These are phyloP conservation scores for Scheffersomyces lignosus DNA, from an alignment of 805 yeast species.

Conservation along the genomic window DNA sequence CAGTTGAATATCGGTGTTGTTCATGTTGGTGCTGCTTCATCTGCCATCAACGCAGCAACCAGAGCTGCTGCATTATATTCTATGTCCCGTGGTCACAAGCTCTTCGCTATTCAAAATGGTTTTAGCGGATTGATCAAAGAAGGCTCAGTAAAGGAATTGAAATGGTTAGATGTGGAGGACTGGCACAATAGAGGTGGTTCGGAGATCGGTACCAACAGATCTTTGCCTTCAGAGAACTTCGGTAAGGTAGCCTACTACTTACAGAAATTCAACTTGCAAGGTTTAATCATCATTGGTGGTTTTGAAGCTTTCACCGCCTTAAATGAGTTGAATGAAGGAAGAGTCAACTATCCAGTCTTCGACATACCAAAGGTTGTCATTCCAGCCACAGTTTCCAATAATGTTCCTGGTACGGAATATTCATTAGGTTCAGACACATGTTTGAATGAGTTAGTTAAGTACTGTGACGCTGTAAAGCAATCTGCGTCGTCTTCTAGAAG, in stretches of 20 bases:
- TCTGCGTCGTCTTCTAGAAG: slow-evolving; percentile 77
- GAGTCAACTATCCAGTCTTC: slow-evolving; percentile 65
- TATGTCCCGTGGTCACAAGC: slow-evolving; percentile 71
- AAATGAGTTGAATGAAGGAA: slow-evolving; percentile 61
- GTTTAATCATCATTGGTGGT: slow-evolving; percentile 76
- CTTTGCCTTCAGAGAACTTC: slow-evolving; percentile 64
- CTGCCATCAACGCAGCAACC: slow-evolving; percentile 77
- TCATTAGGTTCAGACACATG: slow-evolving; percentile 78
- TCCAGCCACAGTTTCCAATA: slow-evolving; percentile 79
- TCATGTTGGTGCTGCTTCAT: slow-evolving; percentile 80
- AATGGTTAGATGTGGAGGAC: slow-evolving; percentile 69
- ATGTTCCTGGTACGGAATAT: slow-evolving; percentile 81
- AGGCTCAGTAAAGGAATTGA: slow-evolving; percentile 57
- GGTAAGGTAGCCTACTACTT: slow-evolving; percentile 74
- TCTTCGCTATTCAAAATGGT: slow-evolving; percentile 73
- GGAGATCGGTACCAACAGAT: slow-evolving; percentile 78
- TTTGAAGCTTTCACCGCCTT: slow-evolving; percentile 77
- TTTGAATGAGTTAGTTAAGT: slow-evolving; percentile 64
- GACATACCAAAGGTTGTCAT: slow-evolving; percentile 75
- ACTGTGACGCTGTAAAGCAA: slow-evolving; percentile 79
- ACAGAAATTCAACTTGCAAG: slow-evolving; percentile 67
- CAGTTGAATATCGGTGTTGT: slow-evolving; percentile 66
- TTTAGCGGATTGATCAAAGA: slow-evolving; percentile 68
- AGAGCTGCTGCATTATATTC: slow-evolving; percentile 74
- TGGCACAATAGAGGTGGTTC: slow-evolving; percentile 80